phyloP scores from a whole-genome alignment of 2,329 filamentous ascomycete species.

The Colletotrichum truncatum region DNA sequence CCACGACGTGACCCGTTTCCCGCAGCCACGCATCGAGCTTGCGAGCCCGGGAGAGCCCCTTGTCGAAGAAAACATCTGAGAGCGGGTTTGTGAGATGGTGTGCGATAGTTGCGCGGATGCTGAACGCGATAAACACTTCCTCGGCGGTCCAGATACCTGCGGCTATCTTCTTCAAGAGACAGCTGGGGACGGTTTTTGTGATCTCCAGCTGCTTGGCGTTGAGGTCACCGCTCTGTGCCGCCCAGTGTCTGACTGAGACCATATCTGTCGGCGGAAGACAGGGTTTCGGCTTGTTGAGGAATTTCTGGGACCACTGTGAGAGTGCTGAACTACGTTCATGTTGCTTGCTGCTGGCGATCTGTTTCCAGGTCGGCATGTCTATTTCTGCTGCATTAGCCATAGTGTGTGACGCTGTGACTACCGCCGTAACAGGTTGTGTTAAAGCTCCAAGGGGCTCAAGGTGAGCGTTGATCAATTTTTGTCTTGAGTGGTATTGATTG shows the following conservation, averaged over 20 bases:
- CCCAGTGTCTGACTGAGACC: background rate
- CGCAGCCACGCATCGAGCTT: conserved; percentile 50
- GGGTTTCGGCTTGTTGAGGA: background rate
- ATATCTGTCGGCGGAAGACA: background rate
- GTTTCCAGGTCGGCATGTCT: background rate
- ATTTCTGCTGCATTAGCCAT: background rate
- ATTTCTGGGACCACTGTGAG: background rate
- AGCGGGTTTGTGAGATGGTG: conserved; percentile 41
- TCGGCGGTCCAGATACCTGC: background rate
- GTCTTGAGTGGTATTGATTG: too few relatives aligned
- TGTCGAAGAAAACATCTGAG: conserved; percentile 56
- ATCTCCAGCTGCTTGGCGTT: background rate
- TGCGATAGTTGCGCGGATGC: background rate
- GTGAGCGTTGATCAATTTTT: too few relatives aligned
- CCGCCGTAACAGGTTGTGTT: background rate
- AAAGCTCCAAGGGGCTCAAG: too few relatives aligned
- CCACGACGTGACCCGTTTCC: conserved; percentile 48
- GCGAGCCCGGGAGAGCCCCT: conserved; percentile 38
- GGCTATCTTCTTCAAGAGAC: background rate
- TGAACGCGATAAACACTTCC: background rate
- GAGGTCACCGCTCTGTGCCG: background rate
- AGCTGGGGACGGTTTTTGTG: background rate
- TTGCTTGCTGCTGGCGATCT: background rate
- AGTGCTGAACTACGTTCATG: background rate
- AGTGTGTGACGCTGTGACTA: background rate